A percentile compares a stretch with the other conserved stretches of the same genome.
Conservation (phyloP, 371 early-diverging fungal species). For the Mortierella sp. region DNA sequence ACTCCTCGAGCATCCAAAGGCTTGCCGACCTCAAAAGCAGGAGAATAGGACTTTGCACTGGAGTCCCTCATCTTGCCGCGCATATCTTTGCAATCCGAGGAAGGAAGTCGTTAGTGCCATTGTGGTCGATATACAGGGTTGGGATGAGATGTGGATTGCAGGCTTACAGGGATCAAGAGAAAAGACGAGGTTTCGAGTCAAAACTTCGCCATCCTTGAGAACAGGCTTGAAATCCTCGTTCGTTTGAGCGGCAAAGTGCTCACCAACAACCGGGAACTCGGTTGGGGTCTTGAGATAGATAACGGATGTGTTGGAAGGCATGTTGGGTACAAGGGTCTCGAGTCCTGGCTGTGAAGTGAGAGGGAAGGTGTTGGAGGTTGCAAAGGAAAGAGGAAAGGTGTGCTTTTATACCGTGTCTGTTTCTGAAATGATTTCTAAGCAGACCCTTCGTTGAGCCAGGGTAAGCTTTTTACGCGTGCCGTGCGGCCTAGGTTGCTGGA, state of each 20-base stretch:
- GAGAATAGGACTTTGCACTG: slow-evolving; percentile 58
- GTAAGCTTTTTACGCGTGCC: too few relatives aligned
- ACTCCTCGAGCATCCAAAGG: slow-evolving; percentile 71
- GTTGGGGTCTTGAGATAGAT: slow-evolving; percentile 58
- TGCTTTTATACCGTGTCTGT: too few relatives aligned
- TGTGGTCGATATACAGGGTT: too few relatives aligned
- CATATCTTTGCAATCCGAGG: too few relatives aligned
- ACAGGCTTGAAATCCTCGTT: slow-evolving; percentile 56
- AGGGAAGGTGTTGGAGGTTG: background rate
- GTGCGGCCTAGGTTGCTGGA: too few relatives aligned
- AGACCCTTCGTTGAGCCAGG: background rate
- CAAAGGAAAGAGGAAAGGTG: background rate
- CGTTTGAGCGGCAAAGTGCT: slow-evolving; percentile 60
- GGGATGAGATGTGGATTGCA: background rate
- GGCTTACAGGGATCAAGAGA: slow-evolving; percentile 64
- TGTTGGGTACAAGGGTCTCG: background rate
- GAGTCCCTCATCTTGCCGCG: slow-evolving; percentile 74
- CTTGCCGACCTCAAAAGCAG: slow-evolving; percentile 66
- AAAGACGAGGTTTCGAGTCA: slow-evolving; percentile 64
- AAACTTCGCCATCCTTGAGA: slow-evolving; percentile 63
- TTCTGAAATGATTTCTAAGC: too few relatives aligned
- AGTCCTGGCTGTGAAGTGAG: too few relatives aligned
- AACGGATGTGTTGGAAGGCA: slow-evolving; percentile 47
- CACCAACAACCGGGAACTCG: slow-evolving; percentile 55
- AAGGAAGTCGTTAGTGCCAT: too few relatives aligned